A percentile compares a stretch with the other conserved stretches of the same genome.
Conservation (phyloP, 371 early-diverging fungal species). For the Enterospora canceri region DNA sequence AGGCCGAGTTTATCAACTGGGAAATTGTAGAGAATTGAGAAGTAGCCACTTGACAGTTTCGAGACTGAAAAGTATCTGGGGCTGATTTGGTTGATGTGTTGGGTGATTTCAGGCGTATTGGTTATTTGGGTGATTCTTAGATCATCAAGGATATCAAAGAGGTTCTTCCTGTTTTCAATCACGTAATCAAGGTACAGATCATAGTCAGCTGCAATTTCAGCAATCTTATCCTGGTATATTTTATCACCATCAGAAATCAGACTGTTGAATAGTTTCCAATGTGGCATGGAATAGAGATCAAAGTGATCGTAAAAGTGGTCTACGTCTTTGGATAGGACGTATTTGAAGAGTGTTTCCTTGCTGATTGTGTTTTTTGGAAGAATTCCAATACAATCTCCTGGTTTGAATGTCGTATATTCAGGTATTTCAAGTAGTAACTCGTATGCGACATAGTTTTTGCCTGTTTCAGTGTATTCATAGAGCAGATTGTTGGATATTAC, state of each 20-base stretch:
- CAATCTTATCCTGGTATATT: slow-evolving; percentile 18
- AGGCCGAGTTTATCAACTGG: too few species aligned
- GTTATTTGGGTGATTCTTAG: neutral
- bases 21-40: too few species aligned
- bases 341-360: neutral
- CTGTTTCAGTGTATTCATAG: slow-evolving; percentile 6
- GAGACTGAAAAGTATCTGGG: too few species aligned
- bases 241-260: slow-evolving; percentile 2
- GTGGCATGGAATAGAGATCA: slow-evolving; percentile 47
- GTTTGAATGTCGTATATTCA: slow-evolving; percentile 26
- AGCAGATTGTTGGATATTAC: slow-evolving; percentile 8
- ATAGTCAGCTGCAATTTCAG: slow-evolving; percentile 44
- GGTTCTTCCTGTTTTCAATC: slow-evolving; percentile 20
- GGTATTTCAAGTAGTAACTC: slow-evolving; percentile 43
- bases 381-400: slow-evolving; percentile 50
- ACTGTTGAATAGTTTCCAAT: slow-evolving; percentile 23
- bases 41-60: too few species aligned
- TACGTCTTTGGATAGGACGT: neutral
- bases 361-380: slow-evolving; percentile 38
- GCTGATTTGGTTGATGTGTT: too few species aligned
- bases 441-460: slow-evolving; percentile 17
- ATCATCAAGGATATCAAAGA: slow-evolving; percentile 32
- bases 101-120: too few species aligned
- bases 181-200: slow-evolving; percentile 48
- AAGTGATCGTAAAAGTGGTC: neutral